Percentiles rank a stretch among this genome's conserved stretches.
Conservation (phyloP, 2,329 filamentous ascomycete species). For the Diaporthe sp. region DNA sequence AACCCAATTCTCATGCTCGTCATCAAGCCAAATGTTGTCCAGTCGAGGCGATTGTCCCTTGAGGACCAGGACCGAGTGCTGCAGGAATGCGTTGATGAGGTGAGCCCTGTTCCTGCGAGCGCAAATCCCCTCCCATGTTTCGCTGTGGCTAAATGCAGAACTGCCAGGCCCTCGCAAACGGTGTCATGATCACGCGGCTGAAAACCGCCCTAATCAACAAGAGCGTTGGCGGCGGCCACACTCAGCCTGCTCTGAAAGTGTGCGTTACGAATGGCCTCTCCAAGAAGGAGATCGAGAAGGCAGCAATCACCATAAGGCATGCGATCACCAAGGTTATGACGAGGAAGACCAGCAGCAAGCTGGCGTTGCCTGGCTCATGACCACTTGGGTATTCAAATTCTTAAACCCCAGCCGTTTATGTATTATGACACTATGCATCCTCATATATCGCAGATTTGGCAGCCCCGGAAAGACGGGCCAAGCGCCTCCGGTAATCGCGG, state of each 20-base stretch:
- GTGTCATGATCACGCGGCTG: constrained; percentile 88
- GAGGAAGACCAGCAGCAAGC: constrained; percentile 68
- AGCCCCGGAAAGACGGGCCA: neutral
- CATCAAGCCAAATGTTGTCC: constrained; percentile 86
- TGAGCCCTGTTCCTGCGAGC: constrained; percentile 58
- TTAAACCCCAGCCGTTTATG: neutral
- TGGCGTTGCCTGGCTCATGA: constrained; percentile 50
- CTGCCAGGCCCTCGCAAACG: constrained; percentile 82
- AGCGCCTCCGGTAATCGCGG: neutral
- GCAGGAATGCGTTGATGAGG: constrained; percentile 96
- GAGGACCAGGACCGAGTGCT: constrained; percentile 88
- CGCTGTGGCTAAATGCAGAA: constrained; percentile 36
- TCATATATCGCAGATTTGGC: neutral
- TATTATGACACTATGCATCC: neutral
- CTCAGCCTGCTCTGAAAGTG: constrained; percentile 89
- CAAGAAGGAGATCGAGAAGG: constrained; percentile 96
- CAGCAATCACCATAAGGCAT: constrained; percentile 87
- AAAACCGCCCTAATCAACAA: constrained; percentile 81
- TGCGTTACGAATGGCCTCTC: constrained; percentile 90
- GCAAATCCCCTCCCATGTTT: neutral
- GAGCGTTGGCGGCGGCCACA: constrained; percentile 74
- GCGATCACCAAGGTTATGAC: constrained; percentile 94
- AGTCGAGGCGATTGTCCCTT: constrained; percentile 74
- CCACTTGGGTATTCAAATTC: neutral
- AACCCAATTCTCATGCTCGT: constrained; percentile 90